phyloP scores from a whole-genome alignment of 768 basidiomycete species.

The Dacryopinax primogenitus region DNA sequence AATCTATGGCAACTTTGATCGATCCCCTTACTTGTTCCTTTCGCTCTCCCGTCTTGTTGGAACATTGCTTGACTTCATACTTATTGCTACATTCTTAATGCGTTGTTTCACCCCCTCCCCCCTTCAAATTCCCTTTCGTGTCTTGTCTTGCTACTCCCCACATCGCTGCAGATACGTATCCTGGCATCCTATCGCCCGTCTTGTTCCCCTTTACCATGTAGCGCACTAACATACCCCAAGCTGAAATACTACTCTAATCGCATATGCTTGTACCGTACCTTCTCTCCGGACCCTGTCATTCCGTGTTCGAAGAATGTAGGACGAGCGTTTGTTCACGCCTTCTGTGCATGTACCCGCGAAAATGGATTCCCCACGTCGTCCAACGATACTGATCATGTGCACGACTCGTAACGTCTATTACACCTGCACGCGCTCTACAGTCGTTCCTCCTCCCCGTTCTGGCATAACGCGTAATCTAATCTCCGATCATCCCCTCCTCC shows the following conservation, averaged over 20 bases:
- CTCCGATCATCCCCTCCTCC: neutral
- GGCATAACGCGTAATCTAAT: slow-evolving; percentile 8
- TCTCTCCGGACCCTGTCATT: too few species aligned
- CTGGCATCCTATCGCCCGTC: neutral
- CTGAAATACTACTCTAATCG: neutral
- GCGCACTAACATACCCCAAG: neutral
- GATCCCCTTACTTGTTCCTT: neutral
- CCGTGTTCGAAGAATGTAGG: neutral
- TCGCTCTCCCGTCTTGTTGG: neutral
- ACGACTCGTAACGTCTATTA: neutral
- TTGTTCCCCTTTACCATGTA: neutral
- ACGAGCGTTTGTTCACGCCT: neutral
- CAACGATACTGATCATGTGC: too few species aligned
- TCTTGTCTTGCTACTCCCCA: neutral
- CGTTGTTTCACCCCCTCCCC: neutral
- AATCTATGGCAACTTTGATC: neutral
- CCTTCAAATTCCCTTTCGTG: neutral
- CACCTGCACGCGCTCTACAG: neutral
- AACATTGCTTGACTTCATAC: neutral
- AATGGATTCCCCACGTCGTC: too few species aligned
- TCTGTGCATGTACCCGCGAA: too few species aligned
- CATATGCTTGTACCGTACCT: neutral
- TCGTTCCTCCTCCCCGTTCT: neutral
- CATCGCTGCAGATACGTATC: neutral
- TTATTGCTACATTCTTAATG: slow-evolving; percentile 5